These are phyloP conservation scores for Podaxis sp. DNA, from an alignment of 768 basidiomycete genomes.

Conservation along the genomic window DNA sequence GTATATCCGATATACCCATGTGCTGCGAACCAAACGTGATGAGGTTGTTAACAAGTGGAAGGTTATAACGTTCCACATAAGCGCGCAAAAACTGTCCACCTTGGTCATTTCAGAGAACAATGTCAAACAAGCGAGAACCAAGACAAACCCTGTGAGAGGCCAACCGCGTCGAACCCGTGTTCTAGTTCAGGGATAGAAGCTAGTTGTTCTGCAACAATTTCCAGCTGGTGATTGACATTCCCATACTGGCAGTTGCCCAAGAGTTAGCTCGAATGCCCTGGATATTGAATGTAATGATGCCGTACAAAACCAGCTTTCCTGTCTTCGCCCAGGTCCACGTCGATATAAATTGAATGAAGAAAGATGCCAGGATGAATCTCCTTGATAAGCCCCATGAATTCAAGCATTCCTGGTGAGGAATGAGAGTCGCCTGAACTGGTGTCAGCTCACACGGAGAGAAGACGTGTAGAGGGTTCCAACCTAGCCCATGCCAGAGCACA, in stretches of 20 bases:
- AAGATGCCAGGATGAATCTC: constrained; percentile 71
- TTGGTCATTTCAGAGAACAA: constrained; percentile 18
- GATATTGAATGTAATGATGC: constrained; percentile 13
- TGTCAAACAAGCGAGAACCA: constrained; percentile 4
- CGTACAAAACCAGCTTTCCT: constrained; percentile 69
- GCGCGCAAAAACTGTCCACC: constrained; percentile 87
- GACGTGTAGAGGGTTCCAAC: constrained; percentile 19
- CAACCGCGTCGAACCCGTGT: constrained; percentile 79
- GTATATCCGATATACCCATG: constrained; percentile 80
- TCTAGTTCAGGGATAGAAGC: constrained; percentile 57
- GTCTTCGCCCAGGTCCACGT: constrained; percentile 58
- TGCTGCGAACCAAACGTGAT: constrained; percentile 87
- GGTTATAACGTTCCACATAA: constrained; percentile 73
- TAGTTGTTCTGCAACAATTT: constrained; percentile 60
- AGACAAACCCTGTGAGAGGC: constrained; percentile 73
- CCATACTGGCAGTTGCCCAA: constrained; percentile 56
- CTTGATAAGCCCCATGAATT: constrained; percentile 56
- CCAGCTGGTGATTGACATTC: constrained; percentile 68
- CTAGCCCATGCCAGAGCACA: constrained; percentile 76
- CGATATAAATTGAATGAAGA: constrained; percentile 68
- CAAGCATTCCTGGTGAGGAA: constrained; percentile 65
- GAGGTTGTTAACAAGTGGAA: constrained; percentile 72
- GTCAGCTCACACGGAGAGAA: constrained; percentile 21
- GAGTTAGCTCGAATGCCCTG: not conserved
- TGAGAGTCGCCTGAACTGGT: constrained; percentile 66